These are phyloP conservation scores for Hypsizygus ulmarius DNA, from an alignment of 1,284 basidiomycete genomes.

Conservation along the genomic window DNA sequence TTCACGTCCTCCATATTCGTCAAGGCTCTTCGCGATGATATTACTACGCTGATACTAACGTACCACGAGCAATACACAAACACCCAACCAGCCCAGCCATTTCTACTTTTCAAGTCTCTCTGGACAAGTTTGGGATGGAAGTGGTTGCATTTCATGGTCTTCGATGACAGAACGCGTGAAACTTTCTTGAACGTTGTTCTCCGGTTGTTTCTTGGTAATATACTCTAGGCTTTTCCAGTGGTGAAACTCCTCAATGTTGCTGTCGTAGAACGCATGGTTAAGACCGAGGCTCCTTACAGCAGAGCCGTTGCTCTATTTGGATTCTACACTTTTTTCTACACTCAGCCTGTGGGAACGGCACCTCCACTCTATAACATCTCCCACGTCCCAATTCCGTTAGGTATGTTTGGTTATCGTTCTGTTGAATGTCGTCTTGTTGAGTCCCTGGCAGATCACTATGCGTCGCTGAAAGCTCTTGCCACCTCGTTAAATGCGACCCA, in stretches of 20 bases:
- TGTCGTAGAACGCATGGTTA: constrained; percentile 50
- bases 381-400: constrained; percentile 56
- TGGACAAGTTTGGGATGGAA: constrained; percentile 70
- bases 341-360: constrained; percentile 55
- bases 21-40: constrained; percentile 60
- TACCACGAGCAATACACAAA: constrained; percentile 47
- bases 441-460: constrained; percentile 48
- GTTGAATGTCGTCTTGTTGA: constrained; percentile 6
- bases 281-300: constrained; percentile 46
- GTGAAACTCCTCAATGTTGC: constrained; percentile 6
- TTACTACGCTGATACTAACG: constrained; percentile 45
- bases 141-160: constrained; percentile 69
- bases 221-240: neutral
- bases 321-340: constrained; percentile 63
- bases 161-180: constrained; percentile 62
- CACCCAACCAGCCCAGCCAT: constrained; percentile 42
- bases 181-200: constrained; percentile 54
- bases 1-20: constrained; percentile 76
- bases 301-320: constrained; percentile 62
- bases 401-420: constrained; percentile 33
- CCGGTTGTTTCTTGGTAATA: constrained; percentile 63
- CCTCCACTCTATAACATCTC: constrained; percentile 46
- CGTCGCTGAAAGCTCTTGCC: constrained; percentile 46
- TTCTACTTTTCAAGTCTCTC: constrained; percentile 62
- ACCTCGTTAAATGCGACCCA: constrained; percentile 35